These are phyloP conservation scores for Sarocladium kiliense DNA, from an alignment of 2,329 filamentous ascomycete genomes.

Conservation along the genomic window DNA sequence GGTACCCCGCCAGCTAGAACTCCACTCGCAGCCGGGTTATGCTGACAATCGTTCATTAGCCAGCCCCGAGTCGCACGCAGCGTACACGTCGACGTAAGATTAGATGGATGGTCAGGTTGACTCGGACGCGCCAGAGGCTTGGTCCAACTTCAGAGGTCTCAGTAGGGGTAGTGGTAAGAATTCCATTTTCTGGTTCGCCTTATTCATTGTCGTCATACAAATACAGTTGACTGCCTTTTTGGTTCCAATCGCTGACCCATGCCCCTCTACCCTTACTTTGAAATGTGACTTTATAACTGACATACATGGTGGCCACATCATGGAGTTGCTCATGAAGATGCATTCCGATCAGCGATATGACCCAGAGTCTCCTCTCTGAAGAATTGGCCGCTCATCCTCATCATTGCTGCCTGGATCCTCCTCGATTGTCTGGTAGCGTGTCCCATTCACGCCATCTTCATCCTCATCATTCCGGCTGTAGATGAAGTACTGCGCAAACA, in stretches of 20 bases:
- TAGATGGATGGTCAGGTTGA: too few relatives aligned
- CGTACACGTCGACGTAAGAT: too few relatives aligned
- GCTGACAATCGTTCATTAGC: too few relatives aligned
- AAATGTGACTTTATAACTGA: too few relatives aligned
- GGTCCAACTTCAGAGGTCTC: too few relatives aligned
- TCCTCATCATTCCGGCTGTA: constrained; percentile 48
- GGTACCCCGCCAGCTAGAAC: constrained; percentile 1
- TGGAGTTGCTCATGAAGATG: too few relatives aligned
- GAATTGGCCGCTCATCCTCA: constrained; percentile 16
- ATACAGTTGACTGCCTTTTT: neutral
- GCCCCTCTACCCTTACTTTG: neutral
- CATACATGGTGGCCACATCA: neutral
- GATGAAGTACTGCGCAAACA: constrained; percentile 89
- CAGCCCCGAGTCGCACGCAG: too few relatives aligned
- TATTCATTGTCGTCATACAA: neutral
- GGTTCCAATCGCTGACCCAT: neutral
- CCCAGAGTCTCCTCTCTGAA: constrained; percentile 15
- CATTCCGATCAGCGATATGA: neutral
- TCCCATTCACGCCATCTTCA: constrained; percentile 22
- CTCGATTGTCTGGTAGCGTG: constrained; percentile 26
- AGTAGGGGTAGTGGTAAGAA: too few relatives aligned
- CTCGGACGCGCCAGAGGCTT: too few relatives aligned
- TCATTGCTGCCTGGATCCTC: constrained; percentile 1
- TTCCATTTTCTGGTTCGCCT: too few relatives aligned
- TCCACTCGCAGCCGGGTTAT: neutral